Conservation (phyloP, 192 early-diverging fungal species). For the Dispira parvispora region DNA sequence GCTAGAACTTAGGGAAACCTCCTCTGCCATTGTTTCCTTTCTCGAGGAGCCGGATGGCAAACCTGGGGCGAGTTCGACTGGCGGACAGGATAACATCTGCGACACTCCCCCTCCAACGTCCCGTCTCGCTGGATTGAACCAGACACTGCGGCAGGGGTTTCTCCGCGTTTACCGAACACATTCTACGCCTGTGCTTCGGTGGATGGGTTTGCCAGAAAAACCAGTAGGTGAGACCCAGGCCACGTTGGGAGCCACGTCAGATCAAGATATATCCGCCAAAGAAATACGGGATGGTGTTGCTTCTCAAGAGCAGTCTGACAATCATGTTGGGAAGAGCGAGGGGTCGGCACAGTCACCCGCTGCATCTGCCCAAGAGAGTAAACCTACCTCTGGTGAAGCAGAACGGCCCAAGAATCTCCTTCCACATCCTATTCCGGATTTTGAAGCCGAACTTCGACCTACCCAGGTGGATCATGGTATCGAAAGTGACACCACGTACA, state of each 20-base stretch:
- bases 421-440: neutral
- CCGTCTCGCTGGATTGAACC: neutral
- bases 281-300: neutral
- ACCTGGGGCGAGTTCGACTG: neutral
- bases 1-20: neutral
- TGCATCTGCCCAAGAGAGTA: neutral
- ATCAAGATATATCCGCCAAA: neutral
- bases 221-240: neutral
- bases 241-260: neutral
- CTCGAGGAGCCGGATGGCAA: neutral
- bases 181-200: neutral
- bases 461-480: slow-evolving; percentile 3
- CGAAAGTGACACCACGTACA: neutral
- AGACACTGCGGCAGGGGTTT: neutral
- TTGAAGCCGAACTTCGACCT: slow-evolving; percentile 1
- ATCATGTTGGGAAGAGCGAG: neutral
- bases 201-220: neutral
- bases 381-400: neutral
- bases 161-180: neutral
- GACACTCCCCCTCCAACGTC: neutral
- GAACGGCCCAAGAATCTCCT: neutral
- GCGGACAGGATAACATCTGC: neutral
- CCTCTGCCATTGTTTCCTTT: neutral
- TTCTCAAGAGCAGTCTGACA: neutral
- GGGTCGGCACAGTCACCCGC: neutral